Evolutionary conservation across 2,329 filamentous ascomycete genomes (phyloP).

Genomic region (Byssochlamys sp.): DNA sequence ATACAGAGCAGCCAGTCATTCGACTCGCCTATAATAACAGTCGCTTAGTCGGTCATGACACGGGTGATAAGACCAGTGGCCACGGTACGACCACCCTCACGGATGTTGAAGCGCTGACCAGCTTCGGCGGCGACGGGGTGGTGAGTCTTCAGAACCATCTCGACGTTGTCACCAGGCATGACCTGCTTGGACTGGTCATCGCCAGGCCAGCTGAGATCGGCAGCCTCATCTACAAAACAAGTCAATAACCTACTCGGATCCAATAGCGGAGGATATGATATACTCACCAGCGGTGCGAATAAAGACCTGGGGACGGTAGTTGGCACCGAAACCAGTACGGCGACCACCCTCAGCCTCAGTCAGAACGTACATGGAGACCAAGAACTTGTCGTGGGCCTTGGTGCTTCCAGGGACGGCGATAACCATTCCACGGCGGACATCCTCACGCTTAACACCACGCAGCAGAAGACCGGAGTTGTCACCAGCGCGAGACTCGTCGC

Average conservation of each 20-base stretch:
- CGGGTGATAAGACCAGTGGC: constrained; percentile 74
- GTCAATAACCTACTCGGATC: not conserved
- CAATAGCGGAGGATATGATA: not conserved
- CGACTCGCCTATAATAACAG: constrained; percentile 2
- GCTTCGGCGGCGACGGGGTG: constrained; percentile 78
- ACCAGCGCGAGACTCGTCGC: constrained; percentile 87
- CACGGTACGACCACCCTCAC: constrained; percentile 86
- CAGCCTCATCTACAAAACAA: constrained; percentile 47
- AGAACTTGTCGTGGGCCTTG: constrained; percentile 83
- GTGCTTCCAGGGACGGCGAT: constrained; percentile 71
- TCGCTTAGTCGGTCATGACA: constrained; percentile 44
- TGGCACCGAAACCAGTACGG: constrained; percentile 87
- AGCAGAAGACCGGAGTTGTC: constrained; percentile 97
- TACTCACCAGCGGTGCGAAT: constrained; percentile 79
- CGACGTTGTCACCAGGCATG: constrained; percentile 97
- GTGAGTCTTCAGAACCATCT: constrained; percentile 85
- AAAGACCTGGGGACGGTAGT: constrained; percentile 96
- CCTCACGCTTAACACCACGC: constrained; percentile 91
- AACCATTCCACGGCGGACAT: constrained; percentile 90
- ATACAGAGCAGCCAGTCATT: constrained; percentile 19
- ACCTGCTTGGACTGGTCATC: constrained; percentile 71
- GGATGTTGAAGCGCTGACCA: constrained; percentile 94
- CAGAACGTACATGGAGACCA: constrained; percentile 91
- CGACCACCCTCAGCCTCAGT: constrained; percentile 97
- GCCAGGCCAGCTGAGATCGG: constrained; percentile 76